Base-by-base conservation (phyloP, 2,329 filamentous ascomycete species). In the Chaetomium sp. region DNA sequence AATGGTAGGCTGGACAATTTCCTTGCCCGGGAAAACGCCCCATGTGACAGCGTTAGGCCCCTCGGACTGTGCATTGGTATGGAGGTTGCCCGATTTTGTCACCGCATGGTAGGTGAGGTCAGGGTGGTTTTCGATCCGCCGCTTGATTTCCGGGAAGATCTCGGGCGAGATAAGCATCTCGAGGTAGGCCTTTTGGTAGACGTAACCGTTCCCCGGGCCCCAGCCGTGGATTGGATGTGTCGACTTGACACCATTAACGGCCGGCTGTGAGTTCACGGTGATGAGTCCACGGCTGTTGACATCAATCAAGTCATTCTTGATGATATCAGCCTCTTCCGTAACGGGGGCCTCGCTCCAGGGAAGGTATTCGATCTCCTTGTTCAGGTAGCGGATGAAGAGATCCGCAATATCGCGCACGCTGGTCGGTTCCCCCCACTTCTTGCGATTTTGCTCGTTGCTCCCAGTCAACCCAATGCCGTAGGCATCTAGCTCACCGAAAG, bases 1-100 rank as follows among this genome's bases (percentile, higher is more conserved):
- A 66, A 99, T 96, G n/a, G 94, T 99, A 11, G 94, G 94, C 72
- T 99, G 94, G n/a, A 99, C 91, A 68, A 99, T 96, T 72, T 99
- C 94, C 71, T 97, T 95, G 56, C 94, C 94, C 0, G 94, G 92
- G 76, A 97, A 99, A 37, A 99, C 95, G 72, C 94, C 94, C 94
- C 94, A 99, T 1, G 94, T 99, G 49, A 99, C 89, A n/a, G 94
- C 94, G 66, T 99, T 99, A 40, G 94, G 94, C 5, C 90, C 89
- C 64, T 95, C 90, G 27, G 84, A 82, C 7, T 86, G 85, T 1
- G 90, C 85, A 67, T 99, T 97, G 34, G 90, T 94, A 70, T 85
- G 85, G 54, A 97, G 78, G 55, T 86, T 82, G 34, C 92, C 91
- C 19, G 80, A 79, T 71, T 89, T 91, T 65, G 89, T 94, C 59